A percentile compares a stretch with the other conserved stretches of the same genome.
These are phyloP conservation scores for Aspergillus transmontanensis DNA, from an alignment of 2,329 filamentous ascomycete genomes.

Conservation along the genomic window DNA sequence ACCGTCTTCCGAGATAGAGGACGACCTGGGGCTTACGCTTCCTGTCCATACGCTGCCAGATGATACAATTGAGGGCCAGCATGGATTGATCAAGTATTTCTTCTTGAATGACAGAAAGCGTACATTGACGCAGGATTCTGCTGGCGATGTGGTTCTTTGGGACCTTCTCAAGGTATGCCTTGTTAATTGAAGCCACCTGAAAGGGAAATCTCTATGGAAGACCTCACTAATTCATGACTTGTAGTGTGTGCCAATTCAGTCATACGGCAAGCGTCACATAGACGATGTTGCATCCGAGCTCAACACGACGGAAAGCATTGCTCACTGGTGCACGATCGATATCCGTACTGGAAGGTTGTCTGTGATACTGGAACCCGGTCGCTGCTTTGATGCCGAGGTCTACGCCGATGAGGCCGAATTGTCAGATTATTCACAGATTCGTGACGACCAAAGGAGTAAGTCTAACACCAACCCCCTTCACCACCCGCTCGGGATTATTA, in stretches of 20 bases:
- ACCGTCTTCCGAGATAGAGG: constrained; percentile 51
- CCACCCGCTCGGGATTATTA: neutral
- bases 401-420: constrained; percentile 87
- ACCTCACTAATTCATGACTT: constrained; percentile 20
- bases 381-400: constrained; percentile 96
- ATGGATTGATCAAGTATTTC: constrained; percentile 90
- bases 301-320: constrained; percentile 84
- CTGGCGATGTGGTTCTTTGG: constrained; percentile 93
- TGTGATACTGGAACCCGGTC: constrained; percentile 88
- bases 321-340: constrained; percentile 95
- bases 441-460: constrained; percentile 91
- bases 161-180: constrained; percentile 76
- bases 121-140: constrained; percentile 89
- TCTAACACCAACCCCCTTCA: constrained; percentile 8
- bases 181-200: constrained; percentile 48
- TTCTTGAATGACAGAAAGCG: constrained; percentile 87
- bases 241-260: constrained; percentile 81
- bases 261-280: constrained; percentile 91
- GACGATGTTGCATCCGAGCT: constrained; percentile 87
- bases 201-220: neutral
- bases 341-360: constrained; percentile 89
- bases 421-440: constrained; percentile 74
- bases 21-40: constrained; percentile 54
- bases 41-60: constrained; percentile 70
- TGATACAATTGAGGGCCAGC: constrained; percentile 90